phyloP scores from a whole-genome alignment of 441 rosid species.

The Macaranga tanarius region DNA sequence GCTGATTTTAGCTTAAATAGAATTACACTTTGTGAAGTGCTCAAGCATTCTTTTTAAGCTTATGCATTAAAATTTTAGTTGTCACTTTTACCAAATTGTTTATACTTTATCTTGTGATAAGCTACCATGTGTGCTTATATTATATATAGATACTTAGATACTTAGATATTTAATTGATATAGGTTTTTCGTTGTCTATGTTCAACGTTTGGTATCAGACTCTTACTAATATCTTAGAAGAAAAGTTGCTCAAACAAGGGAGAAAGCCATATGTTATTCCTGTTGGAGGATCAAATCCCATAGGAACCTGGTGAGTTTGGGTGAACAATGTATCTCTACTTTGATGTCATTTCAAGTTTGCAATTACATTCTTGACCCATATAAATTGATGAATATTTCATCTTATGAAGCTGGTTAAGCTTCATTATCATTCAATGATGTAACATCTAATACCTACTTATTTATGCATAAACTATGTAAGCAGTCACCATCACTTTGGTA shows the following conservation, averaged over 20 bases:
- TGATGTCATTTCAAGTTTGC: not conserved
- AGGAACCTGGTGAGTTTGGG: constrained; percentile 85
- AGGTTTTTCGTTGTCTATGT: not conserved
- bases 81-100: not conserved
- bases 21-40: not conserved
- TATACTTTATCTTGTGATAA: not conserved
- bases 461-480: not conserved
- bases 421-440: not conserved
- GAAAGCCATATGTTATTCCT: constrained; percentile 88
- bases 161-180: constrained; percentile 10
- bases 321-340: constrained; percentile 4
- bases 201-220: constrained; percentile 47
- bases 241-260: constrained; percentile 70
- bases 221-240: constrained; percentile 71
- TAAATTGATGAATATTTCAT: not conserved
- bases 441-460: not conserved
- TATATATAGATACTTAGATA: too few species aligned
- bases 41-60: not conserved
- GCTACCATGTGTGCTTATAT: not conserved
- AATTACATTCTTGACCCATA: not conserved
- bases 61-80: not conserved
- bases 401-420: not conserved
- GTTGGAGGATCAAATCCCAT: constrained; percentile 94
- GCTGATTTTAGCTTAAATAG: not conserved
- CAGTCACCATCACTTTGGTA: not conserved